phyloP scores from a whole-genome alignment of 83 land plant species.

The Picea mariana region DNA sequence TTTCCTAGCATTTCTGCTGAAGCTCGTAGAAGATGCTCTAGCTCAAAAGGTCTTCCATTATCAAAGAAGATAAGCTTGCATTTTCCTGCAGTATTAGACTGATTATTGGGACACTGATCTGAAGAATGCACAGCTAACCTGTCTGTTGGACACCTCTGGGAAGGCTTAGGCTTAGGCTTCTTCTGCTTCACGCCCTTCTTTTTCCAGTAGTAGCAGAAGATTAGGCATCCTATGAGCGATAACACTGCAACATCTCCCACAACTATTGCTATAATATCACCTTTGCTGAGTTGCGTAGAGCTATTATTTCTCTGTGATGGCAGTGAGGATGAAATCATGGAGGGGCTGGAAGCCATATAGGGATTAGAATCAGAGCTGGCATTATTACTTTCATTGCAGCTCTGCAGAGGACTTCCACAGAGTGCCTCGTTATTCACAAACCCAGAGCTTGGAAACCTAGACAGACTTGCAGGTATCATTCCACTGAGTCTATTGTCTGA shows the following conservation, averaged over 20 bases:
- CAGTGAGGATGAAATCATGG: background rate
- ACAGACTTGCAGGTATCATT: slow-evolving; percentile 12
- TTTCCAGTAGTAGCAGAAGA: slow-evolving; percentile 35
- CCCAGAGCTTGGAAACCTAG: slow-evolving; percentile 7
- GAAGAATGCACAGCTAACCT: background rate
- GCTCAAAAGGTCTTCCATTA: slow-evolving; percentile 58
- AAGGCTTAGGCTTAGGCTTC: background rate
- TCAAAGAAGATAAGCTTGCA: slow-evolving; percentile 78
- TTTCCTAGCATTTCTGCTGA: slow-evolving; percentile 97
- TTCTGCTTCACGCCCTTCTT: slow-evolving; percentile 11
- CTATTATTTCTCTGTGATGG: background rate
- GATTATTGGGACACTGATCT: slow-evolving; percentile 7
- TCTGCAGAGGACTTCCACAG: slow-evolving; percentile 49
- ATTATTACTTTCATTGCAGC: slow-evolving; percentile 17
- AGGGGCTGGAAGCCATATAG: background rate
- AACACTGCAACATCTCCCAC: slow-evolving; percentile 35
- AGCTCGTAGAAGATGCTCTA: slow-evolving; percentile 81
- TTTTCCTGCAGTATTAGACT: slow-evolving; percentile 25
- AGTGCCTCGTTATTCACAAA: slow-evolving; percentile 1
- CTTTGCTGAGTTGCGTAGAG: slow-evolving; percentile 15
- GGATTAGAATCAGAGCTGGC: background rate
- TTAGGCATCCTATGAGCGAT: slow-evolving; percentile 19
- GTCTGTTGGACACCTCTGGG: slow-evolving; percentile 14
- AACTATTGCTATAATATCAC: slow-evolving; percentile 12
- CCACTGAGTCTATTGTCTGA: slow-evolving; percentile 13